phyloP scores from a whole-genome alignment of 2,329 filamentous ascomycete species.

The Monosporascus ibericus region DNA sequence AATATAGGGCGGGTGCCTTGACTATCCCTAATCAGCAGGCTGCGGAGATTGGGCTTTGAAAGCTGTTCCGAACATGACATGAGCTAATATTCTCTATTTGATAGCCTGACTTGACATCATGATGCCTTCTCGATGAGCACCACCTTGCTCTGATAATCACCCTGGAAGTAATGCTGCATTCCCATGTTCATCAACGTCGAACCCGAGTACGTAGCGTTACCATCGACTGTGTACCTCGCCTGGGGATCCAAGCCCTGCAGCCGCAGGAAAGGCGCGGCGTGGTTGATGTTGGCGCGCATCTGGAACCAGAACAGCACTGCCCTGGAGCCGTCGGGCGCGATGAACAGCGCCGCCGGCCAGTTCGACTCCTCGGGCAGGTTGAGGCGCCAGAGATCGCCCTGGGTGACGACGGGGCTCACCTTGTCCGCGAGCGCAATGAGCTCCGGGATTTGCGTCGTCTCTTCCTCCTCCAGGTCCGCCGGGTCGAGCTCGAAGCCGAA shows the following conservation, averaged over 20 bases:
- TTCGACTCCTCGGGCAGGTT: conserved; percentile 52
- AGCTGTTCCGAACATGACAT: no score
- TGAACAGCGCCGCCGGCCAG: conserved; percentile 56
- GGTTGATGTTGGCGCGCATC: conserved; percentile 44
- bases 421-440: conserved; percentile 49
- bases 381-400: conserved; percentile 54
- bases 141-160: conserved; percentile 48
- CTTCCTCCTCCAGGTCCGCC: conserved; percentile 40
- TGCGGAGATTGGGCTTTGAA: no score
- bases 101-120: no score
- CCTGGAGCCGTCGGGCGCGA: conserved; percentile 42
- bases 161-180: conserved; percentile 44
- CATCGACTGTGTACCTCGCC: conserved; percentile 47
- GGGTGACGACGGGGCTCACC: conserved; percentile 54
- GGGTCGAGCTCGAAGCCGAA: conserved; percentile 62
- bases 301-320: conserved; percentile 58
- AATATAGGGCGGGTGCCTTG: no score
- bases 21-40: no score
- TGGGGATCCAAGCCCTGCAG: conserved; percentile 50
- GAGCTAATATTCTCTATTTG: no score
- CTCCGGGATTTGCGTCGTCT: conserved; percentile 45
- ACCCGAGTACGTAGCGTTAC: conserved; percentile 44
- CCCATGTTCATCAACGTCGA: conserved; percentile 58
- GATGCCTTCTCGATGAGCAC: neutral
- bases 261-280: conserved; percentile 44